These are phyloP conservation scores for Rhipidocladum racemiflorum DNA, from an alignment of 176 grass and related monocot genomes.

Conservation along the genomic window DNA sequence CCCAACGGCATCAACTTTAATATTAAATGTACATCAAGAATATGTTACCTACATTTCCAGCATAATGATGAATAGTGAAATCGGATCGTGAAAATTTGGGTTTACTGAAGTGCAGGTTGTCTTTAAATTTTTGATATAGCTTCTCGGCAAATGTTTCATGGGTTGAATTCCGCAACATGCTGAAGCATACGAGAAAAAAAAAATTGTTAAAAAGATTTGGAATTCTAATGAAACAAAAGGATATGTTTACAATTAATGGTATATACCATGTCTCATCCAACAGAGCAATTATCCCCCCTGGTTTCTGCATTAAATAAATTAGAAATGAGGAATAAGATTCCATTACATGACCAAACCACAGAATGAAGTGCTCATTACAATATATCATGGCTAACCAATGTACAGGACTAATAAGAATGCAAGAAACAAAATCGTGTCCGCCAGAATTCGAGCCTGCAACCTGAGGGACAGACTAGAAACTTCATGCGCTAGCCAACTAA, in stretches of 20 bases:
- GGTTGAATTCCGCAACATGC: constrained; percentile 91
- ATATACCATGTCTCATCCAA: constrained; percentile 95
- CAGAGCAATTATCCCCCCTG: constrained; percentile 93
- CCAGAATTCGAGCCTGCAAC: too few relatives aligned
- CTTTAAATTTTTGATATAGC: constrained; percentile 89
- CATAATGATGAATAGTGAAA: constrained; percentile 90
- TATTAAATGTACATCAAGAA: constrained; percentile 17
- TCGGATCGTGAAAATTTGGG: constrained; percentile 91
- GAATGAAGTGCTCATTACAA: not conserved
- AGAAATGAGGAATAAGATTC: constrained; percentile 33
- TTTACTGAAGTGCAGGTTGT: constrained; percentile 70
- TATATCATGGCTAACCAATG: constrained; percentile 5
- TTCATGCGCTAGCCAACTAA: too few relatives aligned
- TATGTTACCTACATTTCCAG: constrained; percentile 87
- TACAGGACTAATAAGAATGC: not conserved
- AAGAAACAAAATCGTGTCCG: not conserved
- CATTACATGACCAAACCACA: constrained; percentile 4
- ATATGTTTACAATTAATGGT: not conserved
- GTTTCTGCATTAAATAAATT: constrained; percentile 73
- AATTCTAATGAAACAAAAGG: constrained; percentile 3
- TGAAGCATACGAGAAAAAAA: constrained; percentile 45
- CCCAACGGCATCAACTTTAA: not conserved
- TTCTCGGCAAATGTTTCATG: constrained; percentile 96
- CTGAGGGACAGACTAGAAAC: too few relatives aligned
- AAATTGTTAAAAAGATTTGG: constrained; percentile 10